Evolutionary conservation across 192 early-diverging fungal species (phyloP).

Genomic region (Mortierella hygrophila): DNA sequence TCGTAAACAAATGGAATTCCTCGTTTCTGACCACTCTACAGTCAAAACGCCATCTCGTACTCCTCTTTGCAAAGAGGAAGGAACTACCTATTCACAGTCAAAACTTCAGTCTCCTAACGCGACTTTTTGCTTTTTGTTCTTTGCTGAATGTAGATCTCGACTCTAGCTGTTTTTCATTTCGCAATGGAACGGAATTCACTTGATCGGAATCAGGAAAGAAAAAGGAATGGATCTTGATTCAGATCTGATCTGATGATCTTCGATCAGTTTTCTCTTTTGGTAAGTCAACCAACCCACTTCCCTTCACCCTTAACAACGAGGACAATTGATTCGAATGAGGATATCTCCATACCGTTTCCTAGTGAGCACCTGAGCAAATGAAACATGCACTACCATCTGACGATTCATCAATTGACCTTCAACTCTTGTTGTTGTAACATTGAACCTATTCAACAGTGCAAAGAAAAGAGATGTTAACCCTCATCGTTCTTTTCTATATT

Average conservation of each 20-base stretch:
- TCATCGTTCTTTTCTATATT: neutral
- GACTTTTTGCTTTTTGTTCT: neutral
- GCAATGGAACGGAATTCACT: neutral
- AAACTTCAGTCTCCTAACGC: neutral
- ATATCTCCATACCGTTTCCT: slow-evolving; percentile 58
- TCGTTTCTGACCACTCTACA: slow-evolving; percentile 53
- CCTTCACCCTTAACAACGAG: neutral
- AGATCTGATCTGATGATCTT: neutral
- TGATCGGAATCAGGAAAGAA: neutral
- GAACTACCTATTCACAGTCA: too few relatives aligned
- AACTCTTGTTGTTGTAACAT: neutral
- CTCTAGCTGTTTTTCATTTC: neutral
- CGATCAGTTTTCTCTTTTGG: neutral
- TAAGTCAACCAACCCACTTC: neutral
- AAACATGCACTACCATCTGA: slow-evolving; percentile 62
- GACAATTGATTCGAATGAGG: slow-evolving; percentile 52
- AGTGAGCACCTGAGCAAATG: slow-evolving; percentile 60
- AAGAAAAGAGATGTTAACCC: slow-evolving; percentile 1
- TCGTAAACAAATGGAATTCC: slow-evolving; percentile 60
- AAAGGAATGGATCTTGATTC: neutral
- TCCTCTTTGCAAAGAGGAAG: neutral
- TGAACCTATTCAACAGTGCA: neutral
- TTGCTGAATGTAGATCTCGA: slow-evolving; percentile 1
- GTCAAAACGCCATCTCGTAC: neutral
- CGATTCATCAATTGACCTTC: slow-evolving; percentile 41